Evolutionary conservation across 75 land plant genomes (phyloP), one percentile per base, ranked within the genome.

Genomic region (Sequoia sempervirens): DNA sequence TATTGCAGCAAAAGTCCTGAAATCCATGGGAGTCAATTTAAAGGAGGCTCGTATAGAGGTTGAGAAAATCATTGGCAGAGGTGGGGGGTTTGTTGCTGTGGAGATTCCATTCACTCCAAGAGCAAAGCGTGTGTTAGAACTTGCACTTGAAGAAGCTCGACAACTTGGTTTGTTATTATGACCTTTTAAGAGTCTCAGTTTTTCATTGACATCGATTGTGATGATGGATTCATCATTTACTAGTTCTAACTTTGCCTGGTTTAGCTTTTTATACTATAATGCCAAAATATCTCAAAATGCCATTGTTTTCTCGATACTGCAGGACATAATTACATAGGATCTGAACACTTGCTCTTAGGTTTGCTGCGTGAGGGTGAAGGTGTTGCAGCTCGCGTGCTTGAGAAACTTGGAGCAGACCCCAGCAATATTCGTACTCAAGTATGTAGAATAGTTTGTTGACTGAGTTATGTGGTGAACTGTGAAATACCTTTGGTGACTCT

Each of bases 31-130:
- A 50, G 94, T 96, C n/a, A 95, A 93, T 88, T 87, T 96, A 26
- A 96, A 96, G 80, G 99, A 96, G 88, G 97, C 99, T 3, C 95
- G 97, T 8, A 93, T 95, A 36, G 99, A 96, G 86, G 99, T 96
- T 15, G 97, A 96, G 85, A 96, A 95, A 89, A 95, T 96, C 74
- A 95, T 96, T 85, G 97, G 97, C 32, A 88, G 99, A 74, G 99
- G 99, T 1, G 95, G 97, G 85, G 99, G 99, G 3, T 96, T 96
- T 88, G 94, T 93, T 83, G 99, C 97, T 50, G 97, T 95, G 45
- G 99, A 97, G 89, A 95, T 97, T 75, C 99, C 99, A 23, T 97
- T 97, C 85, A 95, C 98, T 79, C 98, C 97, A 46, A 90, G 98
- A 50, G 97, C 97, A 26, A 96, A 96, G 87, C 93, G 98, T 82